Evolutionary conservation across 2,329 filamentous ascomycete genomes (phyloP), one percentile per base, ranked within the genome.

Genomic region (Fonsecaea multimorphosa): DNA sequence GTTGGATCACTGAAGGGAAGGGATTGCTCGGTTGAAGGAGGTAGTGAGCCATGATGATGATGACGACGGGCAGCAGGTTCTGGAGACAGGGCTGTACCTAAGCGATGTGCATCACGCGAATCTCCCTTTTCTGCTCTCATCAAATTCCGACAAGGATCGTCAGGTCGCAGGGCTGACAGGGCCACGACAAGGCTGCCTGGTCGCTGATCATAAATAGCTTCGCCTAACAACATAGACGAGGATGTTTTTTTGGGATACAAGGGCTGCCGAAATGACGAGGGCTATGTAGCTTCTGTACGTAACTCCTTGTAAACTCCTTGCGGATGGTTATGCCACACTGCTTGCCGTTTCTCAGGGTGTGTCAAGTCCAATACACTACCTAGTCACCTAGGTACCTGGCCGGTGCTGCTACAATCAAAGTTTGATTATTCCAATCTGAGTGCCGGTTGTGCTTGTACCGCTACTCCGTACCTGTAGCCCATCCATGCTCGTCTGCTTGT

Each of bases 161-260:
- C 27, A 31, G 31, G n/a, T 22, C 14, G 27, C 44, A 62, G 40
- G 53, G 52, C 53, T 58, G 61, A 57, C n/a, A 8, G 57, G 16
- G 58, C 52, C 31, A 40, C 31, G 36, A 65, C 51, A 46, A 65
- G 63, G 58, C 56, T 62, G 36, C 11, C 54, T 51, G 57, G 29
- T 22, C 34, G 51, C 11, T 46, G 58, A 49, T 60, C 29, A 34
- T 27, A 22, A 57, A 31, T 65, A 57, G 52, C 22, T 49, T 49
- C 22, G 22, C 29, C 31, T 12, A 14, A 22, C 32, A 31, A 22
- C 46, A 31, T 31, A 52, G 49, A 34, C 54, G 46, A 44, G 29
- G 44, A 16, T 49, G 44, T 19, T 44, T 44, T 44, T 22, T 44
- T 5, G 38, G n/a, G n/a, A 19, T 44, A 16, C 38, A 44, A 44